Conservation (phyloP, 2,329 filamentous ascomycete species). For the Cercospora sojina region DNA sequence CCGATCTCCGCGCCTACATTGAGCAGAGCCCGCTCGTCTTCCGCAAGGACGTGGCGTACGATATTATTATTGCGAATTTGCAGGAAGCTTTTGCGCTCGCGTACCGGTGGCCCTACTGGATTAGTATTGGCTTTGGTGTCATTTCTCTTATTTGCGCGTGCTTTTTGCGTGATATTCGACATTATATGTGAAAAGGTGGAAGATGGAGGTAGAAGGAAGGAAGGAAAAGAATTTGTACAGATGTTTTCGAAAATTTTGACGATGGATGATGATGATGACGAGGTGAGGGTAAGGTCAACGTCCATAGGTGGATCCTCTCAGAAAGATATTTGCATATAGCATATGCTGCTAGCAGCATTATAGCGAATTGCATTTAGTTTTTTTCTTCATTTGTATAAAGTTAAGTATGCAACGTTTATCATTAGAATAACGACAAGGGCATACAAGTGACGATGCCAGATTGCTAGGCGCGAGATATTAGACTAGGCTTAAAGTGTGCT, state of each 20-base stretch:
- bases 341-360: too few species aligned
- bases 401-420: too few species aligned
- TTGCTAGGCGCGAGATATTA: too few species aligned
- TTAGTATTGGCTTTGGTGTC: slow-evolving; percentile 37
- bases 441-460: too few species aligned
- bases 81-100: slow-evolving; percentile 33
- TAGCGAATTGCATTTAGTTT: too few species aligned
- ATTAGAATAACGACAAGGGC: too few species aligned
- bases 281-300: too few species aligned
- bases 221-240: not conserved
- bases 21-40: slow-evolving; percentile 18
- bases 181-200: slow-evolving; percentile 31
- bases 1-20: slow-evolving; percentile 21
- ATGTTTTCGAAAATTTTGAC: not conserved
- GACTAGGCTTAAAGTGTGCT: too few species aligned
- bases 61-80: slow-evolving; percentile 28
- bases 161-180: slow-evolving; percentile 37
- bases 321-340: too few species aligned
- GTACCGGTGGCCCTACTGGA: slow-evolving; percentile 37
- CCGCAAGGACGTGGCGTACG: slow-evolving; percentile 29
- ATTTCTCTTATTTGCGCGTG: slow-evolving; percentile 33
- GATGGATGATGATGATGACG: not conserved
- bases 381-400: too few species aligned
- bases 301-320: too few species aligned
- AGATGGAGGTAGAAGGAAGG: not conserved